Conservation (phyloP, 2,329 filamentous ascomycete genomes). For the Furcasterigmium furcatum region DNA sequence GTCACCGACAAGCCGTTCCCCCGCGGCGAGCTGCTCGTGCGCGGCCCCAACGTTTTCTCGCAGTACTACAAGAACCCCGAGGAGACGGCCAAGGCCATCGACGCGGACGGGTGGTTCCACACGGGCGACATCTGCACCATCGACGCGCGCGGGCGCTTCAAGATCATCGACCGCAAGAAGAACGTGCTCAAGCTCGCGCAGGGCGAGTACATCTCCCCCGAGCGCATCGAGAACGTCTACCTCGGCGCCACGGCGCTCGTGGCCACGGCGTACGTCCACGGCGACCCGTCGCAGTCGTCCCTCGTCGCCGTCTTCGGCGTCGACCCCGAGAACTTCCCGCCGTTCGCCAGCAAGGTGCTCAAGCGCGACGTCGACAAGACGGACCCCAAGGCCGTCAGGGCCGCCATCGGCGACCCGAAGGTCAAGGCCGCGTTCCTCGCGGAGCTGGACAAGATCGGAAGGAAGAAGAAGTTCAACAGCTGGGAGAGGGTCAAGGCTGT, state of each 20-base stretch:
- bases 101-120: conserved; percentile 93
- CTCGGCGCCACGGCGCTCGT: conserved; percentile 77
- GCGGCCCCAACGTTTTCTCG: conserved; percentile 75
- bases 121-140: conserved; percentile 89
- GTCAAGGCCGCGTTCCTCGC: conserved; percentile 74
- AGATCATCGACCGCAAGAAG: conserved; percentile 95
- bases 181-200: conserved; percentile 98
- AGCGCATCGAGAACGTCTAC: conserved; percentile 95
- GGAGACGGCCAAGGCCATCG: conserved; percentile 80
- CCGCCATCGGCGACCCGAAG: conserved; percentile 64
- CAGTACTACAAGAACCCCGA: conserved; percentile 90
- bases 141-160: conserved; percentile 81
- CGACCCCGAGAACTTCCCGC: conserved; percentile 78
- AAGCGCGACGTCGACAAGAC: conserved; percentile 60
- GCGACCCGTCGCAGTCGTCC: conserved; percentile 76
- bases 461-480: conserved; percentile 84
- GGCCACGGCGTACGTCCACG: conserved; percentile 83
- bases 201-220: conserved; percentile 96
- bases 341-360: conserved; percentile 75
- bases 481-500: conserved; percentile 80
- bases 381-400: conserved; percentile 65
- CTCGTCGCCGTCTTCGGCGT: conserved; percentile 87
- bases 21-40: conserved; percentile 83
- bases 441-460: conserved; percentile 74
- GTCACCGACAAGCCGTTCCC: conserved; percentile 85